Conservation (phyloP, 768 basidiomycete species). For the Fomitopsis serialis region DNA sequence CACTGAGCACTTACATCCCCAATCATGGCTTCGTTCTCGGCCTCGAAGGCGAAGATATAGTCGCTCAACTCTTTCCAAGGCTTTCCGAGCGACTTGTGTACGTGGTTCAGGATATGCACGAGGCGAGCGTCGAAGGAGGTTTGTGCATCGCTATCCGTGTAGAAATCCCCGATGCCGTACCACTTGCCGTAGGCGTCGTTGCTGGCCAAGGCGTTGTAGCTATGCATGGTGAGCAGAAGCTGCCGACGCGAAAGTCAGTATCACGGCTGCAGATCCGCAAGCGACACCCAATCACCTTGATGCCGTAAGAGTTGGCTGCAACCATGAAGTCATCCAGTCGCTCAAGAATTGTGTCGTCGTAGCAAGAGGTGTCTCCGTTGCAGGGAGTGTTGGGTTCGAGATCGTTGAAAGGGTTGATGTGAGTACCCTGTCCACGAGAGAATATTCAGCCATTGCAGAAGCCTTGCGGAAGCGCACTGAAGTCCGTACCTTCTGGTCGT, state of each 20-base stretch:
- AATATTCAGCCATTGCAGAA: not conserved
- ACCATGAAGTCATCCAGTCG: slow-evolving; percentile 35
- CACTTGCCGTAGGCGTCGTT: slow-evolving; percentile 31
- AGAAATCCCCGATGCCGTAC: slow-evolving; percentile 30
- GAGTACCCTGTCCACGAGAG: slow-evolving; percentile 16
- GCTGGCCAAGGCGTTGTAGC: slow-evolving; percentile 26
- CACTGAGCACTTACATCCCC: slow-evolving; percentile 12
- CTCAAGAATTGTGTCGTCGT: slow-evolving; percentile 31
- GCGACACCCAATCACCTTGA: slow-evolving; percentile 17
- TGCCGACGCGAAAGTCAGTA: not conserved
- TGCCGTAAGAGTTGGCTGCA: slow-evolving; percentile 28
- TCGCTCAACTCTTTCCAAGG: slow-evolving; percentile 33
- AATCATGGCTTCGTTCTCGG: slow-evolving; percentile 32
- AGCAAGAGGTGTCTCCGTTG: slow-evolving; percentile 21
- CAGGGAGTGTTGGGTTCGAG: slow-evolving; percentile 29
- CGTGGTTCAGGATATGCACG: slow-evolving; percentile 32
- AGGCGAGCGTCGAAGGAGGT: slow-evolving; percentile 32
- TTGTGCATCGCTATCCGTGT: slow-evolving; percentile 22
- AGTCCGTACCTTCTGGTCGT: slow-evolving; percentile 12
- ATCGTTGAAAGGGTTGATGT: slow-evolving; percentile 24
- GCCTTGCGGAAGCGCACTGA: not conserved
- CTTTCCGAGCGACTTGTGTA: slow-evolving; percentile 28
- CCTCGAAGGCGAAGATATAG: slow-evolving; percentile 35
- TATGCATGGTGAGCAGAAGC: slow-evolving; percentile 21
- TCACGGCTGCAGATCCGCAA: not conserved